Base-by-base conservation (phyloP, 768 basidiomycete species). In the Termitomyces sp. region DNA sequence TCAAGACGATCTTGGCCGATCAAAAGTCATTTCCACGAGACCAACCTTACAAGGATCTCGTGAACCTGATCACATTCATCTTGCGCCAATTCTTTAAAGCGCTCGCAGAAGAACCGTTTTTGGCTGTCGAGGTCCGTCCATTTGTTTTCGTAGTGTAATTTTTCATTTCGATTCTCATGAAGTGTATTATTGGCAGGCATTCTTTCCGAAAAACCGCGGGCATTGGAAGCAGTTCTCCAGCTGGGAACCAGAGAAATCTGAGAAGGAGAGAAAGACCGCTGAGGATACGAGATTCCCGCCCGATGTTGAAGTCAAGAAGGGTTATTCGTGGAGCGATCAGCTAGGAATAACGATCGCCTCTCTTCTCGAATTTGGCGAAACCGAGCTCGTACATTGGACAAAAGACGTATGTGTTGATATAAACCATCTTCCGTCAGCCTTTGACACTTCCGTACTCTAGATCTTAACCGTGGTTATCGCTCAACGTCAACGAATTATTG, bases 51-150 rank as follows among this genome's bases (percentile, higher is more conserved):
- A 89, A 89, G 65, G 97, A 98, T 72, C 84, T 98, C 48, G 70
- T 92, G 55, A 81, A 82, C 55, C 74, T 98, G 36, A 86, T 98
- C 75, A 90, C 86, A 66, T 99, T 82, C 73, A 79, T 98, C 60
- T 79, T 98, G 58, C 85, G 92, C 26, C 87, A 89, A 68, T 98
- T 98, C 79, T 98, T 99, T 85, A 98, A 97, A 71, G 83, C 87
- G 7, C 79, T 94, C 48, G 82, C 84, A 53, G 86, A 92, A 62
- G 89, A 97, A 60, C 80, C 91, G 0, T 91, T 98, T 75, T 78
- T 98, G 47, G 82, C 93, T 59, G 81, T 98, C 60, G 94, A 98
- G 81, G 95, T 95, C 65, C 76, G 73, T 57, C 14, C 64, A 58
- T 58, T 53, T 55, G 26, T 34, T 60, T 52, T 56, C 45, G 13